These are phyloP conservation scores for Pezicula neosporulosa DNA, from an alignment of 2,329 filamentous ascomycete species.

Conservation along the genomic window DNA sequence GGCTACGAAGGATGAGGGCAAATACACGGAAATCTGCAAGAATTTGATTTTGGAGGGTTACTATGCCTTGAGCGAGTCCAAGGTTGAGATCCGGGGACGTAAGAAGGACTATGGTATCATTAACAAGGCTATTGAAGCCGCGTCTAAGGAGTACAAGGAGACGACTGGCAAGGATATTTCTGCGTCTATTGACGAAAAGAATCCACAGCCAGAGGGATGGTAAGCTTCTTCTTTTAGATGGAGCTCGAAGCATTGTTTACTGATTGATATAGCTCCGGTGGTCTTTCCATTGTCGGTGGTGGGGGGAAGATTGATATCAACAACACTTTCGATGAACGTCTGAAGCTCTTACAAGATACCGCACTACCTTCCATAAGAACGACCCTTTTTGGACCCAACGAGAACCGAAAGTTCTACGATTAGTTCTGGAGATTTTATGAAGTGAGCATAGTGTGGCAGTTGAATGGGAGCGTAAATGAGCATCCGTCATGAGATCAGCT, in stretches of 20 bases:
- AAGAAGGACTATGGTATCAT: conserved; percentile 75
- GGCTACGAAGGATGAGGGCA: conserved; percentile 63
- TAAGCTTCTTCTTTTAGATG: conserved; percentile 47
- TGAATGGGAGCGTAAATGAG: conserved; percentile 2
- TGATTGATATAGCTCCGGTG: conserved; percentile 64
- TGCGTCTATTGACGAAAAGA: conserved; percentile 72
- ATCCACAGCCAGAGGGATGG: conserved; percentile 78
- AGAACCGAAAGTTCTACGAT: conserved; percentile 93
- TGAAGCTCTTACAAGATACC: conserved; percentile 79
- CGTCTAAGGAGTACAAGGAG: conserved; percentile 80
- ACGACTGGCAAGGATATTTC: conserved; percentile 66
- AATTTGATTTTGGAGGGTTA: conserved; percentile 84
- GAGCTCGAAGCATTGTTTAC: conserved; percentile 4
- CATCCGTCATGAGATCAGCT: conserved; percentile 5
- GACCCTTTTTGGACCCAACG: conserved; percentile 89
- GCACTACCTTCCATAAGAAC: conserved; percentile 81
- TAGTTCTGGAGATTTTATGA: conserved; percentile 40
- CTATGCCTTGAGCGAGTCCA: conserved; percentile 81
- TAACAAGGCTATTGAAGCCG: conserved; percentile 74
- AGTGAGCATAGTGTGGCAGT: background rate
- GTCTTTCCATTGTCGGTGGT: conserved; percentile 75
- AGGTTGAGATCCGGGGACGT: conserved; percentile 70
- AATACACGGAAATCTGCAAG: conserved; percentile 76
- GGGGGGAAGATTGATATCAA: conserved; percentile 96
- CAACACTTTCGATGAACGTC: conserved; percentile 93